Conservation (phyloP, 2,329 filamentous ascomycete species). For the Xylaria multiplex region DNA sequence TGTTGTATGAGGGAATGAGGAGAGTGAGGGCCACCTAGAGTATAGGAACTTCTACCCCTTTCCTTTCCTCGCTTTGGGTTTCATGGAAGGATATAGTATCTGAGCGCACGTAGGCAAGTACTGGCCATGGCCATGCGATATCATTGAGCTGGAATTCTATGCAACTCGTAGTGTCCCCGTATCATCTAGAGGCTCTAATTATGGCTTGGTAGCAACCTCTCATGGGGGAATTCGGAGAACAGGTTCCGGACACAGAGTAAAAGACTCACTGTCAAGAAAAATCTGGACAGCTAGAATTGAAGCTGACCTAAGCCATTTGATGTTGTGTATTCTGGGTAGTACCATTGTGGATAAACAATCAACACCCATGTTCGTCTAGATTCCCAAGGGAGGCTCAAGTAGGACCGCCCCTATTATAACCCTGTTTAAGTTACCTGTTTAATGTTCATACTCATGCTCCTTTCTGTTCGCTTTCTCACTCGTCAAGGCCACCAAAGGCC, state of each 20-base stretch:
- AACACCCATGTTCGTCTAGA: neutral
- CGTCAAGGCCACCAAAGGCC: neutral
- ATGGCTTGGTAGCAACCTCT: neutral
- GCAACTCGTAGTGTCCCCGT: neutral
- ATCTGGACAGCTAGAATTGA: neutral
- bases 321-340: neutral
- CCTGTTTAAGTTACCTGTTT: neutral
- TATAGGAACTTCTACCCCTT: neutral
- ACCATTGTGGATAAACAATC: neutral
- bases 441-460: neutral
- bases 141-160: neutral
- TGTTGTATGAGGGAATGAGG: neutral
- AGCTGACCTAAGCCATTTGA: neutral
- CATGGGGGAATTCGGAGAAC: neutral
- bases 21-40: neutral
- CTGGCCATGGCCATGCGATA: neutral
- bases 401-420: neutral
- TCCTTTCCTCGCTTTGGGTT: neutral
- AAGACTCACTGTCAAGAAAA: neutral
- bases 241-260: neutral
- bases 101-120: neutral
- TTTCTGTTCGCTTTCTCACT: constrained; percentile 2
- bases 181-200: neutral
- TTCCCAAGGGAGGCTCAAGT: neutral
- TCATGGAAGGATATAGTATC: neutral